Evolutionary conservation across 805 yeast species (phyloP).

Genomic region (Barnettozyma salicaria): DNA sequence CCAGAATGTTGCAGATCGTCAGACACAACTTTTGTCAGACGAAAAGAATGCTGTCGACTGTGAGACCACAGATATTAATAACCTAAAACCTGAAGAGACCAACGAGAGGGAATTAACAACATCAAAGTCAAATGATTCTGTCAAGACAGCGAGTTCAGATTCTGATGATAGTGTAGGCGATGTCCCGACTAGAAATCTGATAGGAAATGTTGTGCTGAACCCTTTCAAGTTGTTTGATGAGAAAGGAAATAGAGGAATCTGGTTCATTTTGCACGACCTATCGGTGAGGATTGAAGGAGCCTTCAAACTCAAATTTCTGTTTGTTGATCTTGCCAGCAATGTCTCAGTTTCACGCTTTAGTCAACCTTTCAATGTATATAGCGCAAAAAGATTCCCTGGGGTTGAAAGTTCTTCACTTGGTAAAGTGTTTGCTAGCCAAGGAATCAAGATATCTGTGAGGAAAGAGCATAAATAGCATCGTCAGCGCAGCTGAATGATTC

Average conservation of each 20-base stretch:
- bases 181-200: conserved; percentile 33
- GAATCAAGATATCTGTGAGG: conserved; percentile 37
- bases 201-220: conserved; percentile 35
- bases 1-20: conserved; percentile 12
- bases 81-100: neutral
- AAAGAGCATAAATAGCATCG: conserved; percentile 28
- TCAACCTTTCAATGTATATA: conserved; percentile 32
- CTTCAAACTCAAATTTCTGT: conserved; percentile 32
- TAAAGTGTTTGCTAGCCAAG: conserved; percentile 37
- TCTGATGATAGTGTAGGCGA: conserved; percentile 15
- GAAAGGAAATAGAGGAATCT: conserved; percentile 31
- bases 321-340: conserved; percentile 28
- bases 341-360: conserved; percentile 24
- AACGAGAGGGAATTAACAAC: neutral
- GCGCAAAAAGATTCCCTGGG: conserved; percentile 41
- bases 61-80: neutral
- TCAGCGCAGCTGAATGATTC: too few relatives aligned
- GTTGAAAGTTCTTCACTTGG: conserved; percentile 37
- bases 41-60: neutral
- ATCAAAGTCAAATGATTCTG: too few relatives aligned
- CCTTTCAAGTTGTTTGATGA: conserved; percentile 35
- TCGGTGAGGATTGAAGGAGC: conserved; percentile 39
- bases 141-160: conserved; percentile 3
- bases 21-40: neutral
- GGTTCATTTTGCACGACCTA: conserved; percentile 38